phyloP scores from a whole-genome alignment of 148 eudicot genomes.

The Heliosperma pusillum region DNA sequence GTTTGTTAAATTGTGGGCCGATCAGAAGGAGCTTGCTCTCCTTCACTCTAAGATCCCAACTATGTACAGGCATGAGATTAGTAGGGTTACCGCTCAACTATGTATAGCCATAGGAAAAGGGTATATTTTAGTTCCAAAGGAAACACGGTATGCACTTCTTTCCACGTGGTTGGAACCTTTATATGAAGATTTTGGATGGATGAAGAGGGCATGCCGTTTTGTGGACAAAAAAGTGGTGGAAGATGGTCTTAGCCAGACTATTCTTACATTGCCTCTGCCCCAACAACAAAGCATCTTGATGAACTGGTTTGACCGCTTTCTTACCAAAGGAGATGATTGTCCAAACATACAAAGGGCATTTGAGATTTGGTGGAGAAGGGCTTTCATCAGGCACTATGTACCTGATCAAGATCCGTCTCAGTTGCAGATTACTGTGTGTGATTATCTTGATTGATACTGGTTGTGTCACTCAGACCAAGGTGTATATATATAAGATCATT shows the following conservation, averaged over 20 bases:
- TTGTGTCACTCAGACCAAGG: slow-evolving; percentile 11
- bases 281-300: slow-evolving; percentile 73
- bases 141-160: slow-evolving; percentile 60
- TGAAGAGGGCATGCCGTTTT: slow-evolving; percentile 61
- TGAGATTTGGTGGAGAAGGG: slow-evolving; percentile 96
- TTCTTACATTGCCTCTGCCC: slow-evolving; percentile 68
- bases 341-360: slow-evolving; percentile 94
- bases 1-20: slow-evolving; percentile 83
- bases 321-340: slow-evolving; percentile 84
- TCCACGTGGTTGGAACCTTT: slow-evolving; percentile 88
- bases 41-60: slow-evolving; percentile 85
- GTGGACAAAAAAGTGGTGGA: slow-evolving; percentile 74
- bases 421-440: slow-evolving; percentile 72
- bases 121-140: slow-evolving; percentile 65
- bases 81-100: slow-evolving; percentile 79
- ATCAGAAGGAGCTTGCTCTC: slow-evolving; percentile 72
- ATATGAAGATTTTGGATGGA: slow-evolving; percentile 88
- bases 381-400: slow-evolving; percentile 67
- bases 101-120: slow-evolving; percentile 87
- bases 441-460: slow-evolving; percentile 35
- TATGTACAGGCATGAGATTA: slow-evolving; percentile 85
- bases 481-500: slow-evolving; percentile 27
- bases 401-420: slow-evolving; percentile 47
- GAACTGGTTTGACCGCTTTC: slow-evolving; percentile 85
- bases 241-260: slow-evolving; percentile 81